These are phyloP conservation scores for Hypoxylon sp. DNA, from an alignment of 2,329 filamentous ascomycete genomes.

Conservation along the genomic window DNA sequence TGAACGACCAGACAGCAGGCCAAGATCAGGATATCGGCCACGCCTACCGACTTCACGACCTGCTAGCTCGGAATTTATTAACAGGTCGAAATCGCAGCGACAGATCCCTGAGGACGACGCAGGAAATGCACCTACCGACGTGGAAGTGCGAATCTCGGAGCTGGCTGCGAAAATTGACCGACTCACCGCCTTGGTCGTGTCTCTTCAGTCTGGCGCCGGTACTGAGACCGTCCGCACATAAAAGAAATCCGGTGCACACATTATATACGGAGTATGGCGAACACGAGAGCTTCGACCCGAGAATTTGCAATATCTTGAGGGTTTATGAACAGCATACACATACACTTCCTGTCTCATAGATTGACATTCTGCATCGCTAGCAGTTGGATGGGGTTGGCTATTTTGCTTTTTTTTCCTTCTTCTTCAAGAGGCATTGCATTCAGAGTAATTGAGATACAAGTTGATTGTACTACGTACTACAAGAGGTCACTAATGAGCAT, in stretches of 20 bases:
- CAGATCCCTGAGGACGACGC: slow-evolving; percentile 55
- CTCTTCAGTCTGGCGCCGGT: slow-evolving; percentile 59
- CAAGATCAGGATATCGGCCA: slow-evolving; percentile 47
- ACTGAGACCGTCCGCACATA: slow-evolving; percentile 45
- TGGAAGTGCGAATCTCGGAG: slow-evolving; percentile 69
- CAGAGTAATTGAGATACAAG: background rate
- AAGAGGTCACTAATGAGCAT: too few relatives aligned
- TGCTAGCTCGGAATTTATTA: slow-evolving; percentile 46
- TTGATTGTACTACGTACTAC: too few relatives aligned
- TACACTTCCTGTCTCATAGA: slow-evolving; percentile 2
- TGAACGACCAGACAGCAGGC: slow-evolving; percentile 44
- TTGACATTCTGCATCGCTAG: slow-evolving; percentile 6
- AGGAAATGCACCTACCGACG: slow-evolving; percentile 57
- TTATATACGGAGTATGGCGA: background rate
- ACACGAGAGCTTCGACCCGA: background rate
- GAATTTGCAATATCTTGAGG: background rate
- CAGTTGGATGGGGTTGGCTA: background rate
- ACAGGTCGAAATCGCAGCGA: slow-evolving; percentile 40
- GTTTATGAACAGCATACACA: background rate
- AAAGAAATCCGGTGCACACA: background rate
- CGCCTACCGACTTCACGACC: slow-evolving; percentile 46
- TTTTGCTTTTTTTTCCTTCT: slow-evolving; percentile 18
- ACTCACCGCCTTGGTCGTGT: slow-evolving; percentile 67
- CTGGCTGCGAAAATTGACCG: slow-evolving; percentile 71
- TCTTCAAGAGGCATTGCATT: background rate